Percentiles rank a stretch among this genome's conserved stretches.
These are phyloP conservation scores for Volutella citrinella DNA, from an alignment of 2,329 filamentous ascomycete species.

Conservation along the genomic window DNA sequence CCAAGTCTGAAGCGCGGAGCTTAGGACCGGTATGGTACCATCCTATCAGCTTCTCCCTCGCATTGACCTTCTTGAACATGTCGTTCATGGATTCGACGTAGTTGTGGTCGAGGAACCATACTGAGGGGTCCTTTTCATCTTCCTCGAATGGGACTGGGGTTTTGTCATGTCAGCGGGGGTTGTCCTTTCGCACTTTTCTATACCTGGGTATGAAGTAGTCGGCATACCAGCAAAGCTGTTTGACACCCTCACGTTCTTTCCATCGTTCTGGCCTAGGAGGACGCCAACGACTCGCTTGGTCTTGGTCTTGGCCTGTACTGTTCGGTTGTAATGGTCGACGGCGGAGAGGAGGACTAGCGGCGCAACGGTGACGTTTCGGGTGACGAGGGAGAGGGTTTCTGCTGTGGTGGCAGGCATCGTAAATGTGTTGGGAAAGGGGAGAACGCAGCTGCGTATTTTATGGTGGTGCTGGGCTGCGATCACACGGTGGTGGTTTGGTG, in stretches of 20 bases:
- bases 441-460: too few species aligned
- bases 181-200: too few species aligned
- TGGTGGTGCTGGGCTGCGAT: neutral
- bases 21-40: constrained; percentile 99
- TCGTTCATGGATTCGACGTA: constrained; percentile 99
- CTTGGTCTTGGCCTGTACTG: constrained; percentile 78
- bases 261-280: constrained; percentile 90
- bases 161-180: too few species aligned
- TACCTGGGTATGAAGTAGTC: constrained; percentile 3
- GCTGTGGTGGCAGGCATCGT: constrained; percentile 94
- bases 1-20: constrained; percentile 90
- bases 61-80: constrained; percentile 99
- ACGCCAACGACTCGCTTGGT: constrained; percentile 94
- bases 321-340: constrained; percentile 97
- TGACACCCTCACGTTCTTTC: constrained; percentile 92
- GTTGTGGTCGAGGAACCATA: constrained; percentile 99
- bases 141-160: constrained; percentile 90
- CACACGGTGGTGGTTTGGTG: neutral
- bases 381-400: constrained; percentile 93
- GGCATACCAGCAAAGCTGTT: constrained; percentile 93
- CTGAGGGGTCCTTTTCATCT: constrained; percentile 96
- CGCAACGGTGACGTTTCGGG: constrained; percentile 92
- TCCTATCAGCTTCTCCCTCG: constrained; percentile 95
- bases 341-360: constrained; percentile 96
- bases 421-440: constrained; percentile 11